Percentiles rank a stretch among this genome's conserved stretches.
Conservation (phyloP, 2,329 filamentous ascomycete species). For the Teratosphaeriaceae sp. region DNA sequence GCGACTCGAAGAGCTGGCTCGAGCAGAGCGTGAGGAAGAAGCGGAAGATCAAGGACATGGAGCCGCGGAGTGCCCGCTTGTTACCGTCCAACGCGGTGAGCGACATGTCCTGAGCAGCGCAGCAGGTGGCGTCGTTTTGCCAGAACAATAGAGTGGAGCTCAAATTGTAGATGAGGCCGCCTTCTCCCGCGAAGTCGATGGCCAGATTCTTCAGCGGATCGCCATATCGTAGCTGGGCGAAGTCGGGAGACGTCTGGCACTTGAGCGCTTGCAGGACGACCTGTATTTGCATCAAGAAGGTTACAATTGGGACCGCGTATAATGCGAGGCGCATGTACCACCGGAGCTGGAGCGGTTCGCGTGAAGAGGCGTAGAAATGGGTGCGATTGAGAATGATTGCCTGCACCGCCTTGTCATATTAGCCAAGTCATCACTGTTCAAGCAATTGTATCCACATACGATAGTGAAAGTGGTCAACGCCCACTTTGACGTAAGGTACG, state of each 20-base stretch:
- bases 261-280: slow-evolving; percentile 75
- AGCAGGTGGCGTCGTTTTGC: slow-evolving; percentile 67
- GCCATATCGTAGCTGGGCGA: slow-evolving; percentile 42
- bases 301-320: slow-evolving; percentile 62
- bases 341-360: slow-evolving; percentile 67
- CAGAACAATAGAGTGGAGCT: slow-evolving; percentile 68
- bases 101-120: slow-evolving; percentile 67
- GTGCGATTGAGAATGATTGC: slow-evolving; percentile 86
- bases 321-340: slow-evolving; percentile 66
- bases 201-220: slow-evolving; percentile 35
- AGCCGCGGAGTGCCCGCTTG: slow-evolving; percentile 58
- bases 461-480: slow-evolving; percentile 80
- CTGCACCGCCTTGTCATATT: no score
- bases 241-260: slow-evolving; percentile 66
- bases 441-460: no score
- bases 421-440: no score
- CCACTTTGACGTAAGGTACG: slow-evolving; percentile 88
- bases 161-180: slow-evolving; percentile 63
- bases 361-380: slow-evolving; percentile 84
- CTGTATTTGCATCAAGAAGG: slow-evolving; percentile 63
- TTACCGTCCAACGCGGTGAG: slow-evolving; percentile 42
- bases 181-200: slow-evolving; percentile 50
- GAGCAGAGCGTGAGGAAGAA: slow-evolving; percentile 62
- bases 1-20: slow-evolving; percentile 82
- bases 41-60: slow-evolving; percentile 69